Conservation (phyloP, 257 asterid species). For the Solanum etuberosum region DNA sequence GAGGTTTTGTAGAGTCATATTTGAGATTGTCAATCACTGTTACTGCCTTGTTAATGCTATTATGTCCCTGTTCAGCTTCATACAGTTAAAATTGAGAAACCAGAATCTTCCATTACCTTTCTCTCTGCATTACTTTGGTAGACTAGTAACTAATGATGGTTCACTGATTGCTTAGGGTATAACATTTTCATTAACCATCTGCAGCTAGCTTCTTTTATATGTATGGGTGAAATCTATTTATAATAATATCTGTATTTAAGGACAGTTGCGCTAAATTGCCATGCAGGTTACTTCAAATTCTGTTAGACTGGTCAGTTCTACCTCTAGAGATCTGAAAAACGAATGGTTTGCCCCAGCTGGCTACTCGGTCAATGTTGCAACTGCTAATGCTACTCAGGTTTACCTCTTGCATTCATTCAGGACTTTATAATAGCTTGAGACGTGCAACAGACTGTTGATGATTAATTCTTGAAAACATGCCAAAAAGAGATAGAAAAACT, state of each 20-base stretch:
- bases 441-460: background rate
- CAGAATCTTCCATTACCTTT: background rate
- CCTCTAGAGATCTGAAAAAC: constrained; percentile 55
- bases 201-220: background rate
- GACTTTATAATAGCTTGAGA: background rate
- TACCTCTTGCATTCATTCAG: background rate
- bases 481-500: background rate
- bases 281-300: constrained; percentile 72
- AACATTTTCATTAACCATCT: background rate
- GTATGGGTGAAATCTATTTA: background rate
- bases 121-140: background rate
- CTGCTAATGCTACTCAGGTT: constrained; percentile 91
- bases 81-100: background rate
- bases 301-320: constrained; percentile 69
- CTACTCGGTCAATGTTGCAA: constrained; percentile 82
- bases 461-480: background rate
- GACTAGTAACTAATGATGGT: background rate
- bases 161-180: background rate
- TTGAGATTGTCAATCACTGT: background rate
- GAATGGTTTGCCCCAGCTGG: constrained; percentile 82
- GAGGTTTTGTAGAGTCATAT: background rate
- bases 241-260: constrained; percentile 2
- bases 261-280: constrained; percentile 10
- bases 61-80: background rate
- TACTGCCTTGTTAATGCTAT: background rate